A percentile compares a stretch with the other conserved stretches of the same genome.
Evolutionary conservation across 2,329 filamentous ascomycete species (phyloP).

Genomic region (Ophiosphaerella narmari): DNA sequence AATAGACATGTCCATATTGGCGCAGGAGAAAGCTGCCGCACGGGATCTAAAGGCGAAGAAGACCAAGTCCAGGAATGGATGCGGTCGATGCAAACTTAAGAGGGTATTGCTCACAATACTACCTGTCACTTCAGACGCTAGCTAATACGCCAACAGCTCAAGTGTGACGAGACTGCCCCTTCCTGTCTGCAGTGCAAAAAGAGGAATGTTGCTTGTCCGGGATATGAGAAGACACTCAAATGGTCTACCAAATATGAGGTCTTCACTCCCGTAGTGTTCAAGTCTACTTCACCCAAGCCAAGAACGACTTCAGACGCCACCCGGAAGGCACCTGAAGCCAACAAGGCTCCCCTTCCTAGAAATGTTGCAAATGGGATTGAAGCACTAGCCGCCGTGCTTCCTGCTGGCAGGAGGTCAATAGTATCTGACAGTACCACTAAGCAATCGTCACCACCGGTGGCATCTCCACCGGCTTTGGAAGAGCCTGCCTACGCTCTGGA

Average conservation of each 20-base stretch:
- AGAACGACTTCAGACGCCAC: constrained; percentile 10
- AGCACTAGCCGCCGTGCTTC: constrained; percentile 44
- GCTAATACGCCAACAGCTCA: constrained; percentile 41
- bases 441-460: constrained; percentile 21
- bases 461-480: constrained; percentile 26
- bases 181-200: constrained; percentile 51
- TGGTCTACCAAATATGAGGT: constrained; percentile 57
- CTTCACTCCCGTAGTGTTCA: constrained; percentile 42
- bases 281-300: constrained; percentile 21
- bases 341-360: constrained; percentile 24
- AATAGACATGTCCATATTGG: constrained; percentile 37
- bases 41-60: constrained; percentile 40
- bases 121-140: background rate
- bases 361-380: constrained; percentile 42
- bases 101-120: constrained; percentile 24
- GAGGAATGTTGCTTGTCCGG: constrained; percentile 51
- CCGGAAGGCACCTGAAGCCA: constrained; percentile 8
- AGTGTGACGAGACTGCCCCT: constrained; percentile 52
- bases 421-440: constrained; percentile 15
- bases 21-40: constrained; percentile 28
- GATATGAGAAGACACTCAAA: constrained; percentile 53
- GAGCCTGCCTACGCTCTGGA: constrained; percentile 21
- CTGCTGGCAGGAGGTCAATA: constrained; percentile 31
- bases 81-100: constrained; percentile 43
- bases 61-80: constrained; percentile 44